phyloP scores from a whole-genome alignment of 768 basidiomycete genomes.

The Trichaptum fuscoviolaceum region DNA sequence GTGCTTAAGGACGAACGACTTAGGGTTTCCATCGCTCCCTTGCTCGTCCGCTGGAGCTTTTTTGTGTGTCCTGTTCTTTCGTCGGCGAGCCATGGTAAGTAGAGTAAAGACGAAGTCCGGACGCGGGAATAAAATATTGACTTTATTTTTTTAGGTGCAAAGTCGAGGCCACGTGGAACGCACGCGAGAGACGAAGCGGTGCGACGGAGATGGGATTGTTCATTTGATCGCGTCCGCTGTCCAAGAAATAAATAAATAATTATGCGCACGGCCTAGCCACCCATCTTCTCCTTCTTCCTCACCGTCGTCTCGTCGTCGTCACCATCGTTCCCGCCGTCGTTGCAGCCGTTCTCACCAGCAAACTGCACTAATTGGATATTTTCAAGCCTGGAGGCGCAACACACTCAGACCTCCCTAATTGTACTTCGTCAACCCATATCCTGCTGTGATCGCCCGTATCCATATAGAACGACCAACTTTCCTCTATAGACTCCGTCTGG shows the following conservation, averaged over 20 bases:
- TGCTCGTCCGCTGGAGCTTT: slow-evolving; percentile 44
- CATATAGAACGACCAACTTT: not conserved
- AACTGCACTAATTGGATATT: too few species aligned
- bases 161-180: not conserved
- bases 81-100: slow-evolving; percentile 58
- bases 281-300: not conserved
- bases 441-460: not conserved
- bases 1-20: slow-evolving; percentile 96
- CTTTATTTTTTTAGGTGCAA: not conserved
- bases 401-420: not conserved
- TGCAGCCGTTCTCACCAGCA: not conserved
- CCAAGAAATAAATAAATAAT: not conserved
- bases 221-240: not conserved
- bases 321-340: not conserved
- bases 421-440: not conserved
- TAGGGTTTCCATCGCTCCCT: slow-evolving; percentile 49
- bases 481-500: not conserved
- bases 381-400: not conserved
- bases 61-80: slow-evolving; percentile 79
- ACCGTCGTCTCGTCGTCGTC: not conserved
- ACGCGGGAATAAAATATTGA: slow-evolving; percentile 1
- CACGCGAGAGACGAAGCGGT: not conserved
- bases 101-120: slow-evolving; percentile 1
- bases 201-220: not conserved
- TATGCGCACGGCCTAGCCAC: not conserved